These are phyloP conservation scores for Diaporthe nobilis DNA, from an alignment of 2,329 filamentous ascomycete species.

Conservation along the genomic window DNA sequence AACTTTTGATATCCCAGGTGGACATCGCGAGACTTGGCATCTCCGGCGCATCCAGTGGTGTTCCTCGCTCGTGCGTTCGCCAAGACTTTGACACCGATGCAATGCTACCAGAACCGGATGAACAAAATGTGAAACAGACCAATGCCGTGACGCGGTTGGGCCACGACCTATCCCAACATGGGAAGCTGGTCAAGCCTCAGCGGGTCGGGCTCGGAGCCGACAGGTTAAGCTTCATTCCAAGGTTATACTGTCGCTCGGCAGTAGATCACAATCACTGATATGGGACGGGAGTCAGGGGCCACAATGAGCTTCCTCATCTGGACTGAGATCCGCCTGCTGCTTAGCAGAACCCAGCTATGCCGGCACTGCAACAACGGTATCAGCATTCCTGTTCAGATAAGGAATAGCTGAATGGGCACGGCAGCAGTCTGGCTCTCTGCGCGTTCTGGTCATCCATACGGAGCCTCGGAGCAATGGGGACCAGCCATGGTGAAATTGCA, in stretches of 20 bases:
- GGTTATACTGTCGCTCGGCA: constrained; percentile 18
- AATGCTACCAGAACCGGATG: constrained; percentile 28
- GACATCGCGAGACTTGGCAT: constrained; percentile 31
- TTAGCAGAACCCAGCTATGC: constrained; percentile 11
- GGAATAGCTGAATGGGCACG: not conserved
- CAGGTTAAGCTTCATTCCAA: constrained; percentile 30
- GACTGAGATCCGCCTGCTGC: constrained; percentile 8
- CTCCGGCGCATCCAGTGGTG: constrained; percentile 17
- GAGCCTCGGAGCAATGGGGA: not conserved
- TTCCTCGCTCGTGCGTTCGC: not conserved
- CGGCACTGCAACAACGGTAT: not conserved
- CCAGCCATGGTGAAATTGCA: too few relatives aligned
- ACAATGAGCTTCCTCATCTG: constrained; percentile 23
- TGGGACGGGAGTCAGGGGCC: constrained; percentile 1
- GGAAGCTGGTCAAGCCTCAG: constrained; percentile 29
- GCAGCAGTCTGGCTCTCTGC: not conserved
- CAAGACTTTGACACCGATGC: constrained; percentile 35
- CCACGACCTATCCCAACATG: constrained; percentile 33
- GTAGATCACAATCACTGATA: constrained; percentile 30
- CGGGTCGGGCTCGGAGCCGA: constrained; percentile 24
- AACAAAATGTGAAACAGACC: constrained; percentile 31
- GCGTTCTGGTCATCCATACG: not conserved
- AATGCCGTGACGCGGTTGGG: constrained; percentile 26
- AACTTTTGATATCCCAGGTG: constrained; percentile 9
- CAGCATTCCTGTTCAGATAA: constrained; percentile 1